Conservation (phyloP, 306 rosid genomes). For the Vachellia collinsii region DNA sequence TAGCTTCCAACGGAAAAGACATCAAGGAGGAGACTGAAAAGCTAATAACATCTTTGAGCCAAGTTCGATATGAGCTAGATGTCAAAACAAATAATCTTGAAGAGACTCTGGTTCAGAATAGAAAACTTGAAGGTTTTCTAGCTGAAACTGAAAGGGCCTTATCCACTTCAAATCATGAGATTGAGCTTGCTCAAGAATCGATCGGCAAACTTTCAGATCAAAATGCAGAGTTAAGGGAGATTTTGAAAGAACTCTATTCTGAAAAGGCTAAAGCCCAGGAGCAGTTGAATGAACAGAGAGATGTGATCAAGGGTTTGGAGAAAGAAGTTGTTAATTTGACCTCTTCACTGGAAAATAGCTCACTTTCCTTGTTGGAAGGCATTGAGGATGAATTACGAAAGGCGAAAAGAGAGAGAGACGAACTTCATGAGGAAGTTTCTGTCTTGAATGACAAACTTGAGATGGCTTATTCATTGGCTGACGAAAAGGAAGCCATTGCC, state of each 20-base stretch:
- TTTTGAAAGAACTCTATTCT: slow-evolving; percentile 62
- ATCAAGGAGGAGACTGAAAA: slow-evolving; percentile 77
- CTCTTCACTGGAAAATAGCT: slow-evolving; percentile 58
- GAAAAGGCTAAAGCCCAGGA: slow-evolving; percentile 64
- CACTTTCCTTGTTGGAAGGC: slow-evolving; percentile 60
- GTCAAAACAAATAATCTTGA: slow-evolving; percentile 67
- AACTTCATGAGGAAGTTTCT: slow-evolving; percentile 67
- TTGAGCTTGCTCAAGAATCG: slow-evolving; percentile 62
- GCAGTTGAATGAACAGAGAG: slow-evolving; percentile 75
- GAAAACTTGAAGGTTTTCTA: slow-evolving; percentile 63
- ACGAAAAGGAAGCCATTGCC: slow-evolving; percentile 91
- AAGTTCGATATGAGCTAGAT: slow-evolving; percentile 70
- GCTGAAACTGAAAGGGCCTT: slow-evolving; percentile 66
- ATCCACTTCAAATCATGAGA: slow-evolving; percentile 63
- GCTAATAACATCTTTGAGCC: slow-evolving; percentile 59
- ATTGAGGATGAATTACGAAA: slow-evolving; percentile 65
- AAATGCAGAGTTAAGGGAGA: slow-evolving; percentile 67
- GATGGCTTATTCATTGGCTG: slow-evolving; percentile 75
- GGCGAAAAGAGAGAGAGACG: slow-evolving; percentile 69
- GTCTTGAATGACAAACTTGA: slow-evolving; percentile 71
- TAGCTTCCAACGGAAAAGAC: slow-evolving; percentile 76
- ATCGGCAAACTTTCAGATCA: slow-evolving; percentile 54
- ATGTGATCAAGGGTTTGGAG: slow-evolving; percentile 76
- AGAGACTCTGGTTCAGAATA: slow-evolving; percentile 52
- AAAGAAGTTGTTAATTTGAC: slow-evolving; percentile 73